Conservation (phyloP, 2,329 filamentous ascomycete species). For the Venturia pyrina region DNA sequence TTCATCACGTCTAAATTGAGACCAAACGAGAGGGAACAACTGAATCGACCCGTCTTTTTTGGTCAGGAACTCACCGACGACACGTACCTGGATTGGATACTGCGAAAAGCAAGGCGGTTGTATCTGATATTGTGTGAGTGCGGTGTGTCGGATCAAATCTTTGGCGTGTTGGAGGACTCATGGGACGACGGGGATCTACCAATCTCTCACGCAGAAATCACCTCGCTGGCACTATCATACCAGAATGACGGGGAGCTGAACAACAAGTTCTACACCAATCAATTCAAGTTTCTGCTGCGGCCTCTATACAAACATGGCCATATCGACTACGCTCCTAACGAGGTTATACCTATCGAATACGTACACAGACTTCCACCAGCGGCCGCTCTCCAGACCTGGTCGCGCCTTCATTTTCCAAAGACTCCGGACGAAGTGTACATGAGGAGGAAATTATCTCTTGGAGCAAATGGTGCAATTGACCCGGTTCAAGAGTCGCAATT, state of each 20-base stretch:
- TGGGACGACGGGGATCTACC: slow-evolving; percentile 71
- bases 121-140: slow-evolving; percentile 64
- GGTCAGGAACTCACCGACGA: slow-evolving; percentile 60
- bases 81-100: slow-evolving; percentile 71
- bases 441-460: slow-evolving; percentile 48
- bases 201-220: slow-evolving; percentile 54
- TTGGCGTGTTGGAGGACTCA: slow-evolving; percentile 62
- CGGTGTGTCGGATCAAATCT: slow-evolving; percentile 62
- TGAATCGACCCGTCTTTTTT: slow-evolving; percentile 55
- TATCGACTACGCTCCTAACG: slow-evolving; percentile 53
- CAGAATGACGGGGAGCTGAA: slow-evolving; percentile 53
- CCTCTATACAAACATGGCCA: slow-evolving; percentile 52
- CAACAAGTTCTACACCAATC: slow-evolving; percentile 57
- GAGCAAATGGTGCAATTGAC: slow-evolving; percentile 21
- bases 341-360: slow-evolving; percentile 59
- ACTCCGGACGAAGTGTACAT: slow-evolving; percentile 47
- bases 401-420: slow-evolving; percentile 55
- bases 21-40: slow-evolving; percentile 50
- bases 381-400: slow-evolving; percentile 38
- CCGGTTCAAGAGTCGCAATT: slow-evolving; percentile 42
- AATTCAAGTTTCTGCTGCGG: slow-evolving; percentile 61
- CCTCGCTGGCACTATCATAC: slow-evolving; percentile 50
- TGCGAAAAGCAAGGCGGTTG: slow-evolving; percentile 56
- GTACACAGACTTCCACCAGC: slow-evolving; percentile 48
- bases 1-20: slow-evolving; percentile 57